Evolutionary conservation across 352 stramenopile species (phyloP).

Genomic region (Globisporangium uncinulatum): DNA sequence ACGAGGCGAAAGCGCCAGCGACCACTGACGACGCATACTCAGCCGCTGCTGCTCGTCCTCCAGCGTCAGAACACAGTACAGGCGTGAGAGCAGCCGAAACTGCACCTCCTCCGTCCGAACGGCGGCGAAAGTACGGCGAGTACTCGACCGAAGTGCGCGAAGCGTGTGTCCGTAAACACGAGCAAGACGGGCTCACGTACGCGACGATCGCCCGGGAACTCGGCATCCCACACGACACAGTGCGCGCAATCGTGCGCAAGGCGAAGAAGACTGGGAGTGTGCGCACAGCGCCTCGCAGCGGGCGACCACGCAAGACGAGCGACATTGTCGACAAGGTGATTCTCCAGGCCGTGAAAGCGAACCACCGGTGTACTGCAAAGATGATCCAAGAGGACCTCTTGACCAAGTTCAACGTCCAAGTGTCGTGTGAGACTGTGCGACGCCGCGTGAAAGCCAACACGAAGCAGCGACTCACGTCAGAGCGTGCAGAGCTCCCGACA

Average conservation of each 20-base stretch:
- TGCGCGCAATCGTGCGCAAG: constrained; percentile 62
- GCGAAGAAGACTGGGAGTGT: constrained; percentile 56
- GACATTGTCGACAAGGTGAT: constrained; percentile 65
- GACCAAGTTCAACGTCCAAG: constrained; percentile 49
- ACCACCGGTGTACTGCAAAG: constrained; percentile 48
- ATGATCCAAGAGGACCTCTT: constrained; percentile 56
- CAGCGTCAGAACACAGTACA: not conserved
- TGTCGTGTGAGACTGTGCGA: constrained; percentile 57
- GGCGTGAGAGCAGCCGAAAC: not conserved
- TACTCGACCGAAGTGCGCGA: constrained; percentile 52
- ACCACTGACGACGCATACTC: too few relatives aligned
- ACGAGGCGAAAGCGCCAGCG: not conserved
- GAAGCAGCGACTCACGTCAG: constrained; percentile 8
- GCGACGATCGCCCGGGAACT: constrained; percentile 45
- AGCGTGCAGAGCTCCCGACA: too few relatives aligned
- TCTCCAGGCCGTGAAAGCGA: constrained; percentile 46
- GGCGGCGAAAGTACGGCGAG: constrained; percentile 37
- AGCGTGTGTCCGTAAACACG: constrained; percentile 46
- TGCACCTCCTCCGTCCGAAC: constrained; percentile 3
- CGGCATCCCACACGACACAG: constrained; percentile 46
- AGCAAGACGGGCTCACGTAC: constrained; percentile 50
- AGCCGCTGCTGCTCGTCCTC: too few relatives aligned
- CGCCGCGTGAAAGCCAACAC: constrained; percentile 51
- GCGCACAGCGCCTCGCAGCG: constrained; percentile 42
- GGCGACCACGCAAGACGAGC: constrained; percentile 59